phyloP scores from a whole-genome alignment of 2,329 filamentous ascomycete genomes.

The Sclerotinia sclerotiorum region DNA sequence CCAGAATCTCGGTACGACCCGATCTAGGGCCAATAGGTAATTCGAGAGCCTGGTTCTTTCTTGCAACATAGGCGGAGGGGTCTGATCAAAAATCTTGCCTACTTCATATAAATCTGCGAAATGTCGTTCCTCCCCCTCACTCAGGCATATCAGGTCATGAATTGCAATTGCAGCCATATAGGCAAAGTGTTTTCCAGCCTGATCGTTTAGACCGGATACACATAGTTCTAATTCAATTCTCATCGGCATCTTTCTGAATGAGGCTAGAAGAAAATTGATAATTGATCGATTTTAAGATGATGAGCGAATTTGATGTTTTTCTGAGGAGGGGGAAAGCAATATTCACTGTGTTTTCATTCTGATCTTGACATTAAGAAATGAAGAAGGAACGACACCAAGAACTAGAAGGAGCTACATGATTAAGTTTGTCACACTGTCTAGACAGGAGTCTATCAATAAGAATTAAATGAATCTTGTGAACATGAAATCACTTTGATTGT shows the following conservation, averaged over 20 bases:
- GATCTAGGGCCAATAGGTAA: background rate
- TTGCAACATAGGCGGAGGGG: background rate
- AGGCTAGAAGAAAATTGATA: background rate
- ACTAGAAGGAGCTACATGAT: background rate
- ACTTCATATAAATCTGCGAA: background rate
- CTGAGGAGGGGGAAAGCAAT: background rate
- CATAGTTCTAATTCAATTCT: background rate
- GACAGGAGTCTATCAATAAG: too few species aligned
- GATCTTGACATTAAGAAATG: background rate
- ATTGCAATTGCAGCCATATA: background rate
- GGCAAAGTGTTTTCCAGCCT: background rate
- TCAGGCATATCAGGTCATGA: background rate
- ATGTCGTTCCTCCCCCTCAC: background rate
- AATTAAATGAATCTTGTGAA: too few species aligned
- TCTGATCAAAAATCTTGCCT: background rate
- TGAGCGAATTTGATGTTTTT: background rate
- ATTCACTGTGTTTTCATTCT: background rate
- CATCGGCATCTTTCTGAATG: background rate
- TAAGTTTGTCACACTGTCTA: background rate
- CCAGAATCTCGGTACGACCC: background rate
- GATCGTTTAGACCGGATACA: background rate
- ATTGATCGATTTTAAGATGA: background rate
- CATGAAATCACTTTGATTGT: too few species aligned
- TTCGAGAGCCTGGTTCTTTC: background rate
- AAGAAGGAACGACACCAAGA: background rate